Percentiles rank a stretch among this genome's conserved stretches.
phyloP scores from a whole-genome alignment of 768 basidiomycete species.

The Nidularia pulvinata region DNA sequence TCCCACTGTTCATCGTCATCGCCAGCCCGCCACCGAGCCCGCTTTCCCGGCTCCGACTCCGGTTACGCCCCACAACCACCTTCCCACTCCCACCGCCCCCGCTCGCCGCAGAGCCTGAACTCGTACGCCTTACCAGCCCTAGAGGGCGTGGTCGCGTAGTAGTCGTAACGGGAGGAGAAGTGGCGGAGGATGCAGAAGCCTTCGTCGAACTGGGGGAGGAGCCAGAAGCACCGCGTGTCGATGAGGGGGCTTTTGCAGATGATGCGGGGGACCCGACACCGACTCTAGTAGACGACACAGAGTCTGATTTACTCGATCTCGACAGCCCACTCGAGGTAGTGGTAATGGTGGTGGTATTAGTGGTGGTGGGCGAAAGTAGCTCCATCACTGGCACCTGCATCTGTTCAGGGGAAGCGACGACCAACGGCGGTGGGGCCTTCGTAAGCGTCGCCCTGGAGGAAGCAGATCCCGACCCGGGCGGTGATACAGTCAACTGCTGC shows the following conservation, averaged over 20 bases:
- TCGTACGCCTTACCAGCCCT: not conserved
- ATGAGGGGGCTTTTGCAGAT: not conserved
- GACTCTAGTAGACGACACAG: not conserved
- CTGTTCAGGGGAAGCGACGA: too few species aligned
- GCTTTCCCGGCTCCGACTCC: slow-evolving; percentile 4
- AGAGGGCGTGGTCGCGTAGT: not conserved
- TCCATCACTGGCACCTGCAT: too few species aligned
- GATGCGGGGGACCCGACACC: not conserved
- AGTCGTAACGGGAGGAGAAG: not conserved
- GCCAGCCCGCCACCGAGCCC: not conserved
- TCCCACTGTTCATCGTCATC: not conserved
- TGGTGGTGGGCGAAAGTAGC: too few species aligned
- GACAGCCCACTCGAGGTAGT: too few species aligned
- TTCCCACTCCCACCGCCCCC: not conserved
- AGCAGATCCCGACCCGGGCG: too few species aligned
- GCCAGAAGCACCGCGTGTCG: not conserved
- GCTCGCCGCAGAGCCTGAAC: not conserved
- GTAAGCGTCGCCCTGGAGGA: too few species aligned
- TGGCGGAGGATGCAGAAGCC: not conserved
- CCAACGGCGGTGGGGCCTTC: too few species aligned
- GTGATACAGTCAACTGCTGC: too few species aligned
- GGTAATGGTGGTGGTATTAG: too few species aligned
- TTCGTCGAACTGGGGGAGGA: not conserved
- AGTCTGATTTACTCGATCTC: not conserved
- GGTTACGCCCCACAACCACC: not conserved